Conservation (phyloP, 129 eudicot genomes). For the Helianthus tuberosus region DNA sequence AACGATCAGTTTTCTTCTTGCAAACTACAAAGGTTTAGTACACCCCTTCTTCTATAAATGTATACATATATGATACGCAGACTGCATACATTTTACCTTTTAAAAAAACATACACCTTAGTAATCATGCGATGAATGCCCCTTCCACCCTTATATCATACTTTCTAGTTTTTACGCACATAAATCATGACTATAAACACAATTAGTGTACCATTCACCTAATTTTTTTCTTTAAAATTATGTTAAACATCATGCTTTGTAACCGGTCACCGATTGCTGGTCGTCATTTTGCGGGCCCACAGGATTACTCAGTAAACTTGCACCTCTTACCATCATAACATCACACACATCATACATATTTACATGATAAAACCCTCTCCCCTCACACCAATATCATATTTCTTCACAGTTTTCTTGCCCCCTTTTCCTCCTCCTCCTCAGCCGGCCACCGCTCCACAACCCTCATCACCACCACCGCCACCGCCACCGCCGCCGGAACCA, state of each 20-base stretch:
- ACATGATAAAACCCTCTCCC: slow-evolving; percentile 29
- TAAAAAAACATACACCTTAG: no score
- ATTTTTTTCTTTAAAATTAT: no score
- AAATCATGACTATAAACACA: neutral
- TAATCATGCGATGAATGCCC: no score
- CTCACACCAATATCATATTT: neutral
- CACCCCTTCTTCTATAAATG: no score
- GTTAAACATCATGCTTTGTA: neutral
- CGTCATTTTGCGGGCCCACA: slow-evolving; percentile 23
- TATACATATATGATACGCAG: no score
- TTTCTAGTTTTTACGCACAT: no score
- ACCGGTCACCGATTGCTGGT: slow-evolving; percentile 5
- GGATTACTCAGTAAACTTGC: slow-evolving; percentile 10
- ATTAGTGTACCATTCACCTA: no score
- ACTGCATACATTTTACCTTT: no score
- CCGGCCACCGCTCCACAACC: slow-evolving; percentile 25
- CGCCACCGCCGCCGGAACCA: slow-evolving; percentile 3
- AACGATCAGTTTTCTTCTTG: no score
- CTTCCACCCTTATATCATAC: no score
- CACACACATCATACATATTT: neutral
- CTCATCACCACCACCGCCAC: slow-evolving; percentile 19
- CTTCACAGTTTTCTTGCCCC: slow-evolving; percentile 28
- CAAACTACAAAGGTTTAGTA: no score
- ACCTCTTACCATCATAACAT: slow-evolving; percentile 28
- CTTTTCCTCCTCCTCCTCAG: slow-evolving; percentile 26